Conservation (phyloP, 2,329 filamentous ascomycete genomes). For the Phaeosphaeria sp. region DNA sequence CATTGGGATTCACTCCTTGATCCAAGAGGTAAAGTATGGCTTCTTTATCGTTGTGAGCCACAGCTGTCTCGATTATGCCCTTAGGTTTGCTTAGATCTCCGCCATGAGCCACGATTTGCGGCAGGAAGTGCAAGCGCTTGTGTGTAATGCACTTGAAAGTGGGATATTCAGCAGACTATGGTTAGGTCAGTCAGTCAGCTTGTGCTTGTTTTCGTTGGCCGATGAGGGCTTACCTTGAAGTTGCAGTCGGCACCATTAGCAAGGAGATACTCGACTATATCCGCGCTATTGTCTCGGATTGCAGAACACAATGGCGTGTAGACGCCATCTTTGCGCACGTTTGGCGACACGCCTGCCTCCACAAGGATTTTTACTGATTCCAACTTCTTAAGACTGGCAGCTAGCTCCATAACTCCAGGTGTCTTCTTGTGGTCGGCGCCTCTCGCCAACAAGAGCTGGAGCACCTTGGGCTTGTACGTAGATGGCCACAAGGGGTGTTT, state of each 20-base stretch:
- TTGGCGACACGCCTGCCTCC: constrained; percentile 65
- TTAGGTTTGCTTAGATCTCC: constrained; percentile 65
- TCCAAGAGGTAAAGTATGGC: constrained; percentile 67
- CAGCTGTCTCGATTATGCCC: constrained; percentile 70
- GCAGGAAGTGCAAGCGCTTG: constrained; percentile 66
- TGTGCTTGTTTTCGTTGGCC: no score
- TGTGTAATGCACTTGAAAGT: constrained; percentile 73
- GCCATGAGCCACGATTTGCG: constrained; percentile 63
- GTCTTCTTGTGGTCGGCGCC: constrained; percentile 67
- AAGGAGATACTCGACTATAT: constrained; percentile 67
- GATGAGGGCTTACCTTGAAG: constrained; percentile 37
- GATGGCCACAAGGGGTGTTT: constrained; percentile 74
- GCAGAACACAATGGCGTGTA: constrained; percentile 73
- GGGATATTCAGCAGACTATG: constrained; percentile 65
- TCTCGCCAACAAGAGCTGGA: constrained; percentile 64
- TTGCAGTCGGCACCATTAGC: constrained; percentile 60
- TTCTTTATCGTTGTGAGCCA: constrained; percentile 66
- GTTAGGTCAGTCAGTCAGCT: no score
- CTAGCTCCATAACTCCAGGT: constrained; percentile 69
- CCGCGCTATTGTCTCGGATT: constrained; percentile 69
- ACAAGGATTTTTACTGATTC: constrained; percentile 66
- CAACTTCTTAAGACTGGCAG: constrained; percentile 67
- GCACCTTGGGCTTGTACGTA: constrained; percentile 63
- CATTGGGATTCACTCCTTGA: constrained; percentile 66
- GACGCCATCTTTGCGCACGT: constrained; percentile 68